phyloP scores from a whole-genome alignment of 2,329 filamentous ascomycete species.

The Xylariaceae sp. region DNA sequence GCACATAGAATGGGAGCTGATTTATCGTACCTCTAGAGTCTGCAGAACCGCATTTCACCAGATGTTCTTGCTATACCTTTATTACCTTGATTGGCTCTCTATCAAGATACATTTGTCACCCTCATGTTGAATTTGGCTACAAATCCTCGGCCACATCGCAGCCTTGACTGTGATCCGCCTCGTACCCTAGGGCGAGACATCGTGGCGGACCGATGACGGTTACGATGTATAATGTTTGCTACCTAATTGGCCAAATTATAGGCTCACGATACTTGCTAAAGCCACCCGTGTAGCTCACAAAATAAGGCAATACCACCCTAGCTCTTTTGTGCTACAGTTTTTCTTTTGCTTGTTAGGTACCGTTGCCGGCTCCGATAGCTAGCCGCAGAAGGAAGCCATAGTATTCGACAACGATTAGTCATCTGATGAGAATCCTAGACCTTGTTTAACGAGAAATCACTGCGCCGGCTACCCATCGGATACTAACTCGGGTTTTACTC shows the following conservation, averaged over 20 bases:
- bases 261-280: not conserved
- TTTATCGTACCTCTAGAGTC: no score
- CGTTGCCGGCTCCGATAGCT: not conserved
- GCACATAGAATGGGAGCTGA: no score
- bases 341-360: not conserved
- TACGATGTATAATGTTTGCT: not conserved
- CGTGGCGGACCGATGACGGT: no score
- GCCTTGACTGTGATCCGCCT: no score
- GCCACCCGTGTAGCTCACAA: not conserved
- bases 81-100: no score
- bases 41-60: no score
- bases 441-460: not conserved
- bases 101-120: no score
- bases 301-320: not conserved
- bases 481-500: slow-evolving; percentile 8
- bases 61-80: no score
- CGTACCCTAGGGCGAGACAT: no score
- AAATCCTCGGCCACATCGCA: no score
- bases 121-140: no score
- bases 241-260: not conserved
- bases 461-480: not conserved
- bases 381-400: not conserved
- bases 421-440: not conserved
- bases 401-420: not conserved
- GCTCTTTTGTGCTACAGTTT: not conserved